A percentile compares a stretch with the other conserved stretches of the same genome.
These are phyloP conservation scores for Mrakia hoshinonis DNA, from an alignment of 768 basidiomycete genomes.

Conservation along the genomic window DNA sequence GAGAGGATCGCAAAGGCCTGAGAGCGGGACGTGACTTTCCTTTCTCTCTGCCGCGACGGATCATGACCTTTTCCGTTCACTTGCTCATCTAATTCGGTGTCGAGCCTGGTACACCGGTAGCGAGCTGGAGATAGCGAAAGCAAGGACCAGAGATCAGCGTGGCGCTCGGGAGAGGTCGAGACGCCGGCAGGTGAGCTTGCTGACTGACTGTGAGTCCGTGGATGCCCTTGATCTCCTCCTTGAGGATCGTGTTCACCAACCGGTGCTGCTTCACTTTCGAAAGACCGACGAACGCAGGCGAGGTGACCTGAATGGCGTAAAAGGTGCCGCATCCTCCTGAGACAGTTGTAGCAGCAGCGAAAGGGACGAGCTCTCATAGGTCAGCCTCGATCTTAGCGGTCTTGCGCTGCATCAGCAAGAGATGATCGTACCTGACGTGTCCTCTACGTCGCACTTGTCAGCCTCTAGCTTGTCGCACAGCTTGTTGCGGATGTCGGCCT, in stretches of 20 bases:
- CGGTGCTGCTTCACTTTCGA: conserved; percentile 87
- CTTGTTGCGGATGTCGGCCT: conserved; percentile 55
- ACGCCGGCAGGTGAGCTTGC: too few species aligned
- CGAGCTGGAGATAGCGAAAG: too few species aligned
- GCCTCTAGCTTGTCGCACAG: conserved; percentile 67
- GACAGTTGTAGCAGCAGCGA: background rate
- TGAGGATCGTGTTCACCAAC: conserved; percentile 73
- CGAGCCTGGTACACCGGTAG: too few species aligned
- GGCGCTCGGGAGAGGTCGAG: too few species aligned
- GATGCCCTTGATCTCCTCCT: conserved; percentile 79
- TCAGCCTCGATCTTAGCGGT: background rate
- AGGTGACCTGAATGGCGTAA: conserved; percentile 83
- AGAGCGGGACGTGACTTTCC: background rate
- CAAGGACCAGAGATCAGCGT: too few species aligned
- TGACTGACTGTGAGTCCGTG: conserved; percentile 80
- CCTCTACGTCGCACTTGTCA: conserved; percentile 72
- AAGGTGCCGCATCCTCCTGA: conserved; percentile 94
- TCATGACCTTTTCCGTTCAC: too few species aligned
- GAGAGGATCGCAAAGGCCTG: background rate
- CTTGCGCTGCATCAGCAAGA: background rate
- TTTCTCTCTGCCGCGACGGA: too few species aligned
- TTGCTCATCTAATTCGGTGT: too few species aligned
- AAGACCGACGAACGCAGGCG: conserved; percentile 74
- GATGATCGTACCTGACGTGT: conserved; percentile 70
- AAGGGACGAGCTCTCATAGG: background rate